Conservation (phyloP, 1,284 basidiomycete genomes). For the Vanrija pseudolonga region DNA sequence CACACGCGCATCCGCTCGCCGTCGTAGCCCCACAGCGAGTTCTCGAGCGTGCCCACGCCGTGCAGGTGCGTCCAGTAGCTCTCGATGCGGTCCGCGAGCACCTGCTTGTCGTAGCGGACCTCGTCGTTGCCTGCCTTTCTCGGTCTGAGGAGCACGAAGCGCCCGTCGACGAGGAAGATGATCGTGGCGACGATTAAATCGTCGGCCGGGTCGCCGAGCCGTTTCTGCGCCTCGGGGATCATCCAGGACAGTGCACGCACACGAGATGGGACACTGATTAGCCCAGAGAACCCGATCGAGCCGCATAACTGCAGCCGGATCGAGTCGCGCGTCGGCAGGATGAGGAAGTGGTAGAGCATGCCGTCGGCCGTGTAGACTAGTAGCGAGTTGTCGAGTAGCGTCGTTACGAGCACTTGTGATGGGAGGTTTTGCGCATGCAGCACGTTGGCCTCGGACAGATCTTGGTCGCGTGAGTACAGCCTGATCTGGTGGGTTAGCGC, state of each 20-base stretch:
- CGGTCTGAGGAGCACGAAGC: conserved; percentile 79
- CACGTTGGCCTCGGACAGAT: conserved; percentile 79
- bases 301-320: conserved; percentile 88
- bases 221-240: conserved; percentile 92
- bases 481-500: conserved; percentile 61
- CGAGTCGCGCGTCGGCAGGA: conserved; percentile 75
- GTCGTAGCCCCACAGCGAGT: conserved; percentile 97
- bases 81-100: conserved; percentile 91
- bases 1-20: conserved; percentile 84
- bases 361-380: conserved; percentile 97
- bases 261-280: conserved; percentile 76
- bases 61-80: conserved; percentile 98
- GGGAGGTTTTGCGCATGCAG: conserved; percentile 76
- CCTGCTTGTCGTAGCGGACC: conserved; percentile 90
- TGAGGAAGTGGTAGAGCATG: conserved; percentile 86
- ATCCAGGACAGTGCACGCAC: conserved; percentile 96
- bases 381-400: conserved; percentile 92
- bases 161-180: conserved; percentile 91
- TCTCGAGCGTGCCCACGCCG: conserved; percentile 87
- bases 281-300: conserved; percentile 89
- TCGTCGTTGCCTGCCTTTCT: conserved; percentile 80
- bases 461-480: conserved; percentile 90
- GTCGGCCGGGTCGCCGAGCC: conserved; percentile 87
- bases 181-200: conserved; percentile 93
- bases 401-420: conserved; percentile 75